Percentiles rank a stretch among this genome's conserved stretches.
Conservation (phyloP, 2,329 filamentous ascomycete species). For the Biscogniauxia mediterranea region DNA sequence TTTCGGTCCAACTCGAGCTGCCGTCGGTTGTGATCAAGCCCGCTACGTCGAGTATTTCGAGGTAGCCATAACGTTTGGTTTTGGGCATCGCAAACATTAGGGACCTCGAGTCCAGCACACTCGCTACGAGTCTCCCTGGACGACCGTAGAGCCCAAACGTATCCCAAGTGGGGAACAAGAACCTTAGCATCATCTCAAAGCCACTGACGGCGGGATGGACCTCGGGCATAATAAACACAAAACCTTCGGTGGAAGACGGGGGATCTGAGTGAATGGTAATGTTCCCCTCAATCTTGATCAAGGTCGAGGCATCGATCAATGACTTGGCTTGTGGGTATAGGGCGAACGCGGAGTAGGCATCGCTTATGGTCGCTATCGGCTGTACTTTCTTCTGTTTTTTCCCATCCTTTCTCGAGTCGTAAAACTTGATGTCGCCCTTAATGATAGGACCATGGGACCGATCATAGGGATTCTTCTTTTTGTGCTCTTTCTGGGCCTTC, state of each 20-base stretch:
- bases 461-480: slow-evolving; percentile 81
- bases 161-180: slow-evolving; percentile 91
- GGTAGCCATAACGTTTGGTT: slow-evolving; percentile 81
- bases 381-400: slow-evolving; percentile 89
- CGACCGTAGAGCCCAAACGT: slow-evolving; percentile 89
- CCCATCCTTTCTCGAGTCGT: slow-evolving; percentile 69
- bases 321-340: slow-evolving; percentile 95
- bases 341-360: slow-evolving; percentile 89
- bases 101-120: slow-evolving; percentile 80
- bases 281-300: slow-evolving; percentile 89
- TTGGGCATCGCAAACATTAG: slow-evolving; percentile 98
- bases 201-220: slow-evolving; percentile 86
- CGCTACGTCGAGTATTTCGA: slow-evolving; percentile 84
- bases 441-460: slow-evolving; percentile 63
- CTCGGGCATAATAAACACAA: slow-evolving; percentile 98
- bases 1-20: slow-evolving; percentile 75
- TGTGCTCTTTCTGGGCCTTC: slow-evolving; percentile 79
- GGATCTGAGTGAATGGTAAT: slow-evolving; percentile 83
- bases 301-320: slow-evolving; percentile 87
- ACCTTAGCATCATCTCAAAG: slow-evolving; percentile 92
- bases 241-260: slow-evolving; percentile 79
- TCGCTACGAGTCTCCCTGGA: slow-evolving; percentile 81
- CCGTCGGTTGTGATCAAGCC: slow-evolving; percentile 75
- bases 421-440: slow-evolving; percentile 92
- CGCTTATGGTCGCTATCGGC: slow-evolving; percentile 87